Conservation (phyloP, 345 rosid species). For the Arabidopsis arenosa region DNA sequence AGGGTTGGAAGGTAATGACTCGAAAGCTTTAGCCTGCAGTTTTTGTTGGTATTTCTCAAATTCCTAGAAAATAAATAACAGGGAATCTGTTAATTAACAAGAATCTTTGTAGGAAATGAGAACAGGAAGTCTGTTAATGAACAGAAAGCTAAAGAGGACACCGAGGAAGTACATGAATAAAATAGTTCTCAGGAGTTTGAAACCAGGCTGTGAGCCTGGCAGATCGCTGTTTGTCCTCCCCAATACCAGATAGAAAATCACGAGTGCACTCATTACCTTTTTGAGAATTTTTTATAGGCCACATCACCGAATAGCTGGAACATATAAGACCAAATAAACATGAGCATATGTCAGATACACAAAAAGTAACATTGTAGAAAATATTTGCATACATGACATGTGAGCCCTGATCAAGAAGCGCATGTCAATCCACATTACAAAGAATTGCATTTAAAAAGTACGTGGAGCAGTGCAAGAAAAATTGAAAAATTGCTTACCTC, state of each 20-base stretch:
- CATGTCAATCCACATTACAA: conserved; percentile 26
- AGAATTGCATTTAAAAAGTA: not conserved
- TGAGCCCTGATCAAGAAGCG: conserved; percentile 6
- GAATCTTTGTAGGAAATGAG: conserved; percentile 15
- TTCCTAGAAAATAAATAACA: conserved; percentile 55
- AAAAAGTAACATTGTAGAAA: not conserved
- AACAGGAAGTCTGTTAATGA: conserved; percentile 16
- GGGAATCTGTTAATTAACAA: conserved; percentile 29
- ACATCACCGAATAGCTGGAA: conserved; percentile 79
- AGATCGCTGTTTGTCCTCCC: conserved; percentile 94
- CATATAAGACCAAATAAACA: conserved; percentile 25
- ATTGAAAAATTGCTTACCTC: conserved; percentile 54
- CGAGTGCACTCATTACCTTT: conserved; percentile 84
- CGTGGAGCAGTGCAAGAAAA: conserved; percentile 24
- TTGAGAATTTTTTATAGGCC: conserved; percentile 69
- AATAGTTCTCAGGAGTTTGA: conserved; percentile 78
- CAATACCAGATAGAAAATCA: conserved; percentile 84
- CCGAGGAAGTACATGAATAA: conserved; percentile 60
- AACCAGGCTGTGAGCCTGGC: conserved; percentile 96
- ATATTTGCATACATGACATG: conserved; percentile 13
- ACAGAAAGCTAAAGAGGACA: conserved; percentile 2
- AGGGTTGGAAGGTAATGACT: conserved; percentile 46
- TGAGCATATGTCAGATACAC: conserved; percentile 14
- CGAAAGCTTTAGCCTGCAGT: conserved; percentile 50
- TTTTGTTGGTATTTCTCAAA: conserved; percentile 63